Evolutionary conservation across 495 filamentous ascomycete species (phyloP).

Genomic region (Hamigera avellanea): DNA sequence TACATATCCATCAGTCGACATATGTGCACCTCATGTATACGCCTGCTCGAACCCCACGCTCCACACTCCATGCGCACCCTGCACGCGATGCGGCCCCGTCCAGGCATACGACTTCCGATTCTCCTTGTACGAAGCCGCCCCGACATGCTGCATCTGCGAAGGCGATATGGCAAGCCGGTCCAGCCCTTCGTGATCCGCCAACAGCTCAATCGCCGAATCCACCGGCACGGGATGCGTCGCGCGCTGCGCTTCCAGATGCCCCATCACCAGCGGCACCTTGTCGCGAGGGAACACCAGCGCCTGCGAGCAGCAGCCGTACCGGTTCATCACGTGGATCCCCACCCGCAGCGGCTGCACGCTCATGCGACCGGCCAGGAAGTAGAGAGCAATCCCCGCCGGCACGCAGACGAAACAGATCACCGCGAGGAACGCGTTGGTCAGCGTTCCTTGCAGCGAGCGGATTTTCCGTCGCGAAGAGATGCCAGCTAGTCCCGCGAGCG

Average conservation of each 20-base stretch:
- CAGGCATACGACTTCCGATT: conserved; percentile 8
- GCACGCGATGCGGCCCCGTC: conserved; percentile 8
- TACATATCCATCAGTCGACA: too few relatives aligned
- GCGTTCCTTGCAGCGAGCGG: conserved; percentile 6
- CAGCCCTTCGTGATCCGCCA: conserved; percentile 6
- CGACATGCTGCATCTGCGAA: conserved; percentile 20
- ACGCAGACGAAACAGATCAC: conserved; percentile 16
- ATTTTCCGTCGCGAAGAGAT: conserved; percentile 7
- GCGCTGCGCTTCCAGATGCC: conserved; percentile 8
- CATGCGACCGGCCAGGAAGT: conserved; percentile 25
- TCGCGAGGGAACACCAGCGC: conserved; percentile 20
- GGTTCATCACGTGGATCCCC: conserved; percentile 23
- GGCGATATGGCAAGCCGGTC: conserved; percentile 16
- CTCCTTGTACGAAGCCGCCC: conserved; percentile 16
- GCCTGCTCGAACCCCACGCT: conserved; percentile 17
- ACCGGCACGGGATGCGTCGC: conserved; percentile 7
- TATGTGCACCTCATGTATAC: too few relatives aligned
- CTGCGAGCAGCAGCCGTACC: conserved; percentile 27
- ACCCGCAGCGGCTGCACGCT: conserved; percentile 21
- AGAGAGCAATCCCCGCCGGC: conserved; percentile 21
- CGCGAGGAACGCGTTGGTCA: conserved; percentile 16
- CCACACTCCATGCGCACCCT: conserved; percentile 20
- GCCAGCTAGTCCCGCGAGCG: conserved; percentile 9
- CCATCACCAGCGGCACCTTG: conserved; percentile 11
- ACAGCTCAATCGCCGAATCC: conserved; percentile 13